Conservation (phyloP, 306 rosid genomes). For the Gastrolobium bilobum region DNA sequence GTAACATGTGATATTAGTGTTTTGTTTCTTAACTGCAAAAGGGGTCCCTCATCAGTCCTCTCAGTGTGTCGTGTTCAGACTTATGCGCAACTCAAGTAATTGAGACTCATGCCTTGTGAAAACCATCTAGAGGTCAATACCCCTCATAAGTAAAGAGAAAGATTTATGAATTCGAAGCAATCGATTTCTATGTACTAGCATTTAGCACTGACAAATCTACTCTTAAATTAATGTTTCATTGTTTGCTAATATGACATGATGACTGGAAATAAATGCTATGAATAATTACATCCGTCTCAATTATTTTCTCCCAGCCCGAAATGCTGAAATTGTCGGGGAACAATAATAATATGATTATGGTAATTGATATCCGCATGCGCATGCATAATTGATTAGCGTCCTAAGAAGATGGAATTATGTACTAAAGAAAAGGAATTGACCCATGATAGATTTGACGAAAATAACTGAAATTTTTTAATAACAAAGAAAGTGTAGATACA, state of each 20-base stretch:
- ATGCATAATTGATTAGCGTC: neutral
- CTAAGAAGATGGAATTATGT: neutral
- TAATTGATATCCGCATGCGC: slow-evolving; percentile 36
- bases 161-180: neutral
- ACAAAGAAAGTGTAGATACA: neutral
- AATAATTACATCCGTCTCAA: slow-evolving; percentile 3
- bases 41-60: slow-evolving; percentile 25
- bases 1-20: slow-evolving; percentile 42
- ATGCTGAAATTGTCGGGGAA: slow-evolving; percentile 27
- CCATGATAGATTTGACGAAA: neutral
- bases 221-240: neutral
- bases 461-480: no score
- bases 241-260: slow-evolving; percentile 3
- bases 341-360: slow-evolving; percentile 19
- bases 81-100: slow-evolving; percentile 16
- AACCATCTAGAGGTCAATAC: neutral
- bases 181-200: neutral
- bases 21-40: slow-evolving; percentile 40
- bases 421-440: no score
- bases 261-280: neutral
- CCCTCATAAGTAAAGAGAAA: neutral
- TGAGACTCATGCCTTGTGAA: neutral
- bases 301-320: neutral
- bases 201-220: neutral
- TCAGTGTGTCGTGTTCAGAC: slow-evolving; percentile 34